Evolutionary conservation across 805 yeast species (phyloP), one percentile per base, ranked within the genome.

Genomic region (Ogataea angusta): DNA sequence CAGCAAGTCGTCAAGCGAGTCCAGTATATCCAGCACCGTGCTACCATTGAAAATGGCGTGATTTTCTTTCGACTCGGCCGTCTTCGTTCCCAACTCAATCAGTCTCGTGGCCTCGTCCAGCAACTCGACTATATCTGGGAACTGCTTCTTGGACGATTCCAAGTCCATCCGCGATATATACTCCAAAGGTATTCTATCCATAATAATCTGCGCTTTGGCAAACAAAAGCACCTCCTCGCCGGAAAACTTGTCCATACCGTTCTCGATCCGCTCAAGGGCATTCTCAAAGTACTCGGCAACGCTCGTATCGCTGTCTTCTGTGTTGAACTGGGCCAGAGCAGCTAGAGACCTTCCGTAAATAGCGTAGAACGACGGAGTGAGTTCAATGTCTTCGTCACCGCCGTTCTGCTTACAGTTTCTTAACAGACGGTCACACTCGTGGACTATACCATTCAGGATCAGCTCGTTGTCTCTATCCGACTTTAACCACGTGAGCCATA

Each of bases 391-490:
- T 6, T 67, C 64, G 5, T 64, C 56, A 33, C 53, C 46, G 27
- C 56, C 57, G 32, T 60, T 54, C 3, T 60, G 47, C 25, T 54
- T 51, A 18, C 66, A 48, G 41, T 72, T 70, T 57, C 90, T 70
- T 48, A 89, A 68, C 24, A 88, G 59, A 36, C 95, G 66, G 55
- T 91, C 96, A 66, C 95, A 85, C 59, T 91, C 97, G 53, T 90
- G 96, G n/a, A 91, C 75, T 4, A 90, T 73, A 17, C 96, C 97
- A 54, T 89, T 85, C 43, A 85, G 58, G 25, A 85, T 72, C 45
- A 80, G 63, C 55, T 82, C 85, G 48, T 75, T 76, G 16, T 81
- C 83, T 42, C 75, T 75, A 4, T 74, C 78, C 2, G 83, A 69
- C 4, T 67, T 59, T 30, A 64, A 53, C 62, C 77, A 86, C 3